phyloP scores from a whole-genome alignment of 495 filamentous ascomycete genomes.

The Lophium mytilinum region DNA sequence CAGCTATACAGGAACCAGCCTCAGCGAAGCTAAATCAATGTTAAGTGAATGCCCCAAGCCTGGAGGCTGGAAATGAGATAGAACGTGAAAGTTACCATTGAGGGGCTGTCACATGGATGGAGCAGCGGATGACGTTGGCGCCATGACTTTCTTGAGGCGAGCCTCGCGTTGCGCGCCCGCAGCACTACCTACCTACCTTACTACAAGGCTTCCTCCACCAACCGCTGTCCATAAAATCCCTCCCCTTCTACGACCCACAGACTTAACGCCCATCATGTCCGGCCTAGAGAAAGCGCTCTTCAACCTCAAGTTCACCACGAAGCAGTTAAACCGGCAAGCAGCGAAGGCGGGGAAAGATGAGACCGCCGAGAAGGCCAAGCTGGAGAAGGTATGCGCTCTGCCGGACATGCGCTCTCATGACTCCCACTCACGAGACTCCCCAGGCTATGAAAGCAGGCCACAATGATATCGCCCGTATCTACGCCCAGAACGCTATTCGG shows the following conservation, averaged over 20 bases:
- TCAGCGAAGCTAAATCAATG: too few species aligned
- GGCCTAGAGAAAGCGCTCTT: conserved; percentile 58
- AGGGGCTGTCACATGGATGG: too few species aligned
- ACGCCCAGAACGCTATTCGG: conserved; percentile 75
- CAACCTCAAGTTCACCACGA: conserved; percentile 74
- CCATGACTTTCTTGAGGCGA: background rate
- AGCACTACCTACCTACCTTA: background rate
- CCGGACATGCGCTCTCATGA: background rate
- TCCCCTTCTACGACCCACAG: background rate
- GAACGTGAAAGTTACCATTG: background rate
- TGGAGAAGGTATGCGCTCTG: conserved; percentile 55
- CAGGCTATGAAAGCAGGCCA: conserved; percentile 55
- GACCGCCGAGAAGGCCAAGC: conserved; percentile 68
- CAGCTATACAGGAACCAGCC: too few species aligned
- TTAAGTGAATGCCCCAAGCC: too few species aligned
- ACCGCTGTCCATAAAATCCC: background rate
- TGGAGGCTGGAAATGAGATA: too few species aligned
- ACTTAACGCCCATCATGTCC: conserved; percentile 40
- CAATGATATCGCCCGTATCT: conserved; percentile 72
- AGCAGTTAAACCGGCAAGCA: conserved; percentile 73
- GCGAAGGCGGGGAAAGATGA: conserved; percentile 78
- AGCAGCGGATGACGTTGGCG: background rate
- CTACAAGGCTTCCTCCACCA: background rate
- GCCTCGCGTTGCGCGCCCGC: background rate
- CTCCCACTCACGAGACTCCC: background rate